A percentile compares a stretch with the other conserved stretches of the same genome.
These are phyloP conservation scores for Candida endomychidarum DNA, from an alignment of 805 yeast genomes.

Conservation along the genomic window DNA sequence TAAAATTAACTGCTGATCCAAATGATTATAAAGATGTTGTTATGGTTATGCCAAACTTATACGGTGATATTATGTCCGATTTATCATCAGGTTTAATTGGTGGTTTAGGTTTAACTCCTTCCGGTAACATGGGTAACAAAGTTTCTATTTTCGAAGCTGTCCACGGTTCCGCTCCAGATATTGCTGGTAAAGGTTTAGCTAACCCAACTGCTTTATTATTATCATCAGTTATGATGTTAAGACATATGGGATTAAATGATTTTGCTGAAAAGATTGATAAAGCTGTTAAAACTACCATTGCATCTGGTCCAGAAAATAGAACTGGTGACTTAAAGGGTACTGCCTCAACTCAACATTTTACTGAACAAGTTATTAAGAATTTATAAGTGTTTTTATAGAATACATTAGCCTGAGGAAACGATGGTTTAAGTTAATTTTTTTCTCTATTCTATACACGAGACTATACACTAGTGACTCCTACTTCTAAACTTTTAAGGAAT, in stretches of 20 bases:
- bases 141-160: slow-evolving; percentile 99
- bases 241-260: slow-evolving; percentile 89
- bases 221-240: slow-evolving; percentile 98
- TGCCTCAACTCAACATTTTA: slow-evolving; percentile 85
- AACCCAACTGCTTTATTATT: slow-evolving; percentile 97
- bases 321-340: slow-evolving; percentile 95
- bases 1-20: slow-evolving; percentile 89
- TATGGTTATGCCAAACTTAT: slow-evolving; percentile 98
- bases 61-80: slow-evolving; percentile 99
- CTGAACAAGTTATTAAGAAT: slow-evolving; percentile 84
- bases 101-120: slow-evolving; percentile 97
- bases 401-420: background rate
- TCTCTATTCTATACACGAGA: background rate
- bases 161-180: slow-evolving; percentile 99
- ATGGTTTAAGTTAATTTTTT: background rate
- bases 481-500: too few relatives aligned
- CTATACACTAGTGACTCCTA: background rate
- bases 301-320: slow-evolving; percentile 94
- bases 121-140: slow-evolving; percentile 98
- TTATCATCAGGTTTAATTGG: slow-evolving; percentile 97
- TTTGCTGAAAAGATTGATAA: slow-evolving; percentile 83
- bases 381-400: slow-evolving; percentile 39
- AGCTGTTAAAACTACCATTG: slow-evolving; percentile 87
- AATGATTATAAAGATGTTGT: slow-evolving; percentile 82
- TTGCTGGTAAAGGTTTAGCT: slow-evolving; percentile 98